These are phyloP conservation scores for Chalara sp. DNA, from an alignment of 2,329 filamentous ascomycete genomes.

Conservation along the genomic window DNA sequence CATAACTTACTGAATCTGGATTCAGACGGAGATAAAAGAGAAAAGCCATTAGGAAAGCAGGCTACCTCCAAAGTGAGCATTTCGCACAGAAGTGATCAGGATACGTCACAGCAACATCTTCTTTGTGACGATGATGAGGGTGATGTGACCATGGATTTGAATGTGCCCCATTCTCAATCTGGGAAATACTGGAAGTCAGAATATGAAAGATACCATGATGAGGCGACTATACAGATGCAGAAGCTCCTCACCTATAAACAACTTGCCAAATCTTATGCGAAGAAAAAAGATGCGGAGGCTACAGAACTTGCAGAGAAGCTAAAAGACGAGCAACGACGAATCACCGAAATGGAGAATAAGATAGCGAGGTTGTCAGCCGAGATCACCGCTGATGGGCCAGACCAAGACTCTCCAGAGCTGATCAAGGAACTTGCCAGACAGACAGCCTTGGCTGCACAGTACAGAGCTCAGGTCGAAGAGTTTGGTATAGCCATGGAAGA, in stretches of 20 bases:
- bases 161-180: slow-evolving; percentile 67
- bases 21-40: neutral
- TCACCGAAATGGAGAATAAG: slow-evolving; percentile 55
- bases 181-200: slow-evolving; percentile 76
- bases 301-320: slow-evolving; percentile 59
- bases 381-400: slow-evolving; percentile 36
- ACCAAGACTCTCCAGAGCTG: slow-evolving; percentile 40
- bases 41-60: neutral
- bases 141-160: slow-evolving; percentile 64
- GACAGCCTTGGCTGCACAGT: slow-evolving; percentile 49
- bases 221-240: slow-evolving; percentile 67
- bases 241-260: slow-evolving; percentile 76
- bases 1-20: slow-evolving; percentile 2
- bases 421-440: slow-evolving; percentile 50
- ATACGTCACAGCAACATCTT: slow-evolving; percentile 9
- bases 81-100: slow-evolving; percentile 9
- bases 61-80: slow-evolving; percentile 1
- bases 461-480: slow-evolving; percentile 52
- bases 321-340: slow-evolving; percentile 60
- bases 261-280: slow-evolving; percentile 70
- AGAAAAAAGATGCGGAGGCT: slow-evolving; percentile 69
- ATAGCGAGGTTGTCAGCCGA: slow-evolving; percentile 54
- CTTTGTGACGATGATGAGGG: slow-evolving; percentile 37
- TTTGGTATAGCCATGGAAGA: slow-evolving; percentile 45
- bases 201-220: slow-evolving; percentile 66